These are phyloP conservation scores for Ophiostoma quercus DNA, from an alignment of 2,329 filamentous ascomycete species.

Conservation along the genomic window DNA sequence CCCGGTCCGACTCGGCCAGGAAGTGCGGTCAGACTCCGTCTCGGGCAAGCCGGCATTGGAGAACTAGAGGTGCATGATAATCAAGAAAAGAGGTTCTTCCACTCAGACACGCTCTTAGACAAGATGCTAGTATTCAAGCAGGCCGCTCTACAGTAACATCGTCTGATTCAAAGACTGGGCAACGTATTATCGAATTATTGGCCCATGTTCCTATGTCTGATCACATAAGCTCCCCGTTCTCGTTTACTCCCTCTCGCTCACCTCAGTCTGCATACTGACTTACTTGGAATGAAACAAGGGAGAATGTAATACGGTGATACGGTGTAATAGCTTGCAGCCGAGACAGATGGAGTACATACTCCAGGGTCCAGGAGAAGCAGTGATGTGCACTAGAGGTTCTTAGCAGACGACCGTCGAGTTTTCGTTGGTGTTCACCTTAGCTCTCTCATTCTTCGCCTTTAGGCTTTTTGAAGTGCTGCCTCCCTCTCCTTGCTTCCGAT, in stretches of 20 bases:
- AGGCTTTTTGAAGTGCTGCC: not conserved
- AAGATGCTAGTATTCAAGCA: not conserved
- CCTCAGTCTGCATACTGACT: not conserved
- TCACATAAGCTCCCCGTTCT: not conserved
- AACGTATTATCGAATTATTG: no score
- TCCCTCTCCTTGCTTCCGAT: conserved; percentile 6
- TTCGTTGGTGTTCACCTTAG: not conserved
- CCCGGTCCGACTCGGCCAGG: not conserved
- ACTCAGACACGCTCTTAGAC: not conserved
- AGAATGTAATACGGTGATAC: conserved; percentile 8
- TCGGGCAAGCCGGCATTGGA: not conserved
- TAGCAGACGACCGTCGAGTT: not conserved
- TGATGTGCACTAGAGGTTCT: not conserved
- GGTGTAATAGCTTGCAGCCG: conserved; percentile 14
- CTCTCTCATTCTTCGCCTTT: not conserved
- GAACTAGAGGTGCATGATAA: not conserved
- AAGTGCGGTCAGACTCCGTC: not conserved
- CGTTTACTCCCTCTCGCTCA: not conserved
- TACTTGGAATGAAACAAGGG: conserved; percentile 14
- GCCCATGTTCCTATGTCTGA: not conserved
- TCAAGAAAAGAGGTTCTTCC: not conserved
- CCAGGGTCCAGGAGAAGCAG: not conserved
- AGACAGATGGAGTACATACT: conserved; percentile 12
- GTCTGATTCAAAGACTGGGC: not conserved
- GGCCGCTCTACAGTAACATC: not conserved